Base-by-base conservation (phyloP, 306 rosid species). In the Vachellia pachyceras region DNA sequence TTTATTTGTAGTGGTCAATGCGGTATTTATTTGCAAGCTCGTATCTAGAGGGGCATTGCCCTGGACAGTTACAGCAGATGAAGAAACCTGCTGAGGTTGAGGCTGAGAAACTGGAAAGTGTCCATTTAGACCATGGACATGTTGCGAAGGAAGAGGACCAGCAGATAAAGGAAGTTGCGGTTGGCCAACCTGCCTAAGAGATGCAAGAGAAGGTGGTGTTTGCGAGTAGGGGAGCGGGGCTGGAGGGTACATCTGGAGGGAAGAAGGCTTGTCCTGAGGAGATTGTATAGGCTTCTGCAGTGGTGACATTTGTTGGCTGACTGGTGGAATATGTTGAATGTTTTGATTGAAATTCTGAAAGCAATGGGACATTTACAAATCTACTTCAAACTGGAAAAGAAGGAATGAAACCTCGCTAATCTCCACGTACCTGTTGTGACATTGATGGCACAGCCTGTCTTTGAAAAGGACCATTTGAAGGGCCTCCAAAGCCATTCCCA, bases 311-410 rank as follows among this genome's bases (percentile, higher is more conserved):
- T 89, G 91, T 82, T 85, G 97, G 74, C 90, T 87, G 64, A 72
- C 81, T 4, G 90, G 89, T 39, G 92, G 89, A 83, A 83, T 82
- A 82, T 89, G 91, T 12, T 82, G 87, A 69, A 41, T 65, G 18
- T 94, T 58, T 81, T 89, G 92, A 72, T 88, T 91, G 90, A 87
- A 88, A 88, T 77, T 82, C 95, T 92, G 97, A 80, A 79, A 88
- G 46, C 44, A 14, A 50, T 13, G 35, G 72, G 5, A 52, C 85
- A 76, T 75, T 80, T 63, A 81, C 55, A 58, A 81, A 15, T 72
- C 69, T 52, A 60, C 49, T 66, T 57, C 45, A 57, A n/a, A 84
- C 67, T 29, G 71, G 61, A 39, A 73, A n/a, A n/a, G n/a, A 78
- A 72, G 64, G 77, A 57, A 61, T 35, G 58, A 77, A 73, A 65